Base-by-base conservation (phyloP, 78 protist species). In the Diacronema lutheri region DNA sequence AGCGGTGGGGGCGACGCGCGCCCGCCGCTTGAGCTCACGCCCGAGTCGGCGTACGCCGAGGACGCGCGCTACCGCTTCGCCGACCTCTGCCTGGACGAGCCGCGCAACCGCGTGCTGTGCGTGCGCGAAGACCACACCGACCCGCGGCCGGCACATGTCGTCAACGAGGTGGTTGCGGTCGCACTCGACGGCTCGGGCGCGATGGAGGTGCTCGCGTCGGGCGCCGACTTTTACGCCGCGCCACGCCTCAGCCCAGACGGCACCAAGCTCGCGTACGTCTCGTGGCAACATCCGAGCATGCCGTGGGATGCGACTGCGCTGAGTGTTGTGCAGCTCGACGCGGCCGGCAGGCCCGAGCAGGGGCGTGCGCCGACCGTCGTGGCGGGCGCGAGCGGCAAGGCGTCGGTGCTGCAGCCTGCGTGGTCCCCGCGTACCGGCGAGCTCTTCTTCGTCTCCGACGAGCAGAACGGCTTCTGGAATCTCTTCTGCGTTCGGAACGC, bases 281-380 rank as follows among this genome's bases (percentile, higher is more conserved):
- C 4, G 23, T 86, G 83, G 81, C 6, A 21, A 21, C 79, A 72
- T 69, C 89, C 89, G 26, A 4, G 13, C 71, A 86, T 86, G 89
- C 89, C 89, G 41, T 86, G 89, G 89, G 83, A 86, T 56, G 21
- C 76, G 58, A 78, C 89, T n/a, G 25, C 46, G n/a, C 68, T 80
- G n/a, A n/a, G n/a, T n/a, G n/a, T n/a, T n/a, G n/a, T n/a, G n/a
- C n/a, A n/a, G n/a, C n/a, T n/a, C n/a, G n/a, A n/a, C n/a, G n/a
- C n/a, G n/a, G n/a, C n/a, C n/a, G n/a, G n/a, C n/a, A n/a, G n/a
- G n/a, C n/a, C n/a, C n/a, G n/a, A n/a, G n/a, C n/a, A n/a, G n/a
- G n/a, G n/a, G n/a, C n/a, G n/a, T n/a, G n/a, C n/a, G n/a, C n/a
- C n/a, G n/a, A n/a, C n/a, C n/a, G n/a, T n/a, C n/a, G n/a, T n/a